Evolutionary conservation across 257 asterid species (phyloP), one percentile per base, ranked within the genome.

Genomic region (Mentha longifolia): DNA sequence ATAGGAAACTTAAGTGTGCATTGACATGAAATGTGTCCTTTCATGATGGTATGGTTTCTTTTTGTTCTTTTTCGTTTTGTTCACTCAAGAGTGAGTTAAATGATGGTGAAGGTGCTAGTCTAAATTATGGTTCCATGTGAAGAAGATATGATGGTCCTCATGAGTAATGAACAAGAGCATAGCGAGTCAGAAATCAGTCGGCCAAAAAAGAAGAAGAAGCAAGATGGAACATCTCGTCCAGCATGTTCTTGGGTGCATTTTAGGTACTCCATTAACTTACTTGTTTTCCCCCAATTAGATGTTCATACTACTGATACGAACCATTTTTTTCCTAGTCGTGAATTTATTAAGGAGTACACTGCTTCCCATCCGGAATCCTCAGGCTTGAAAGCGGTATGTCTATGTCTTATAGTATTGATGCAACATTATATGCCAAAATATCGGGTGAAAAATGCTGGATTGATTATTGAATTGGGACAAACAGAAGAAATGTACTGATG

Each of bases 221-320:
- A 84, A 72, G 95, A 76, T 60, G 88, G 85, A 41, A 70, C 85
- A 49, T 88, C 96, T 59, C 97, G 97, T 25, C 99, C 97, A 35
- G 96, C 99, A 66, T 94, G 97, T 75, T 94, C 99, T 55, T 94
- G 98, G 99, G 99, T 94, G 77, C 97, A 94, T 70, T 94, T 94
- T 80, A 94, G 99, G 97, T 91, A 82, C 43, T 77, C 31, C 69
- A 58, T 30, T 71, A 51, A 58, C 33, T 78, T 49, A 47, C 66
- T 62, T 74, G 17, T 76, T 56, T 76, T 56, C 58, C 57, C 11
- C 64, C 19, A 12, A 14, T 2, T 30, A 45, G 25, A 20, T 45
- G 49, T 59, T 43, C 60, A 59, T 74, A 39, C 69, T 78, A 72
- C 81, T 50, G 73, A 50, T 74, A 61, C 56, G 12, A 57, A 41